Evolutionary conservation across 169 alveolate species (phyloP), one percentile per base, ranked within the genome.

Genomic region (Eimeria brunetti): DNA sequence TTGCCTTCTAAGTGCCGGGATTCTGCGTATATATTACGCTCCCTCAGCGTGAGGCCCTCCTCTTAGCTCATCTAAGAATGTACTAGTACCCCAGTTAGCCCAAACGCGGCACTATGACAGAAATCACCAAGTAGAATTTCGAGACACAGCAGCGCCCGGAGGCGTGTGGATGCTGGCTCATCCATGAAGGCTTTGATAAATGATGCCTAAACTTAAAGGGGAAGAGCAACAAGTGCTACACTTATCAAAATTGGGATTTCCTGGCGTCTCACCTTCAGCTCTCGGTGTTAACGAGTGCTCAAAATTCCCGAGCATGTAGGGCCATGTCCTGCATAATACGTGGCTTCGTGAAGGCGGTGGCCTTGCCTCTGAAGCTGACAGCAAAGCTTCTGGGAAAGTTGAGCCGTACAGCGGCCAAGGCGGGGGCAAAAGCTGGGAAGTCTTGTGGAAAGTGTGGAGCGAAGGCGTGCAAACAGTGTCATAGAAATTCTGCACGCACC

Each of bases 281-380:
- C 46, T 46, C 22, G 4, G 46, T 44, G 11, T 49, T 20, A 27
- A n/a, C 30, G 36, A 46, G 62, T 33, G 14, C 46, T 80, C 14
- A n/a, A 27, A 14, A 6, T 53, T 46, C n/a, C 27, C 46, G 4
- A 11, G 5, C 88, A 46, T 80, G 88, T n/a, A 27, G 33, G 1
- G 67, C 67, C 56, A 83, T 83, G 90, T 51, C 73, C 73, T 83
- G 56, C 24, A 33, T 83, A 53, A 56, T 36, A 14, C 75, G 76
- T 83, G 73, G 20, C 90, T 18, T 83, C 90, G 90, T 27, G 46
- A 83, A 83, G 76, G 90, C 24, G 67, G 90, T 58, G 56, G 90
- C 75, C 18, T 27, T 83, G 30, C 76, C 90, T 22, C 30, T 33
- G 11, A 83, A 53, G 38, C 27, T 83, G 46, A 36, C 90, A 16